Evolutionary conservation across 805 yeast genomes (phyloP).

Genomic region (Candida hungchunana): DNA sequence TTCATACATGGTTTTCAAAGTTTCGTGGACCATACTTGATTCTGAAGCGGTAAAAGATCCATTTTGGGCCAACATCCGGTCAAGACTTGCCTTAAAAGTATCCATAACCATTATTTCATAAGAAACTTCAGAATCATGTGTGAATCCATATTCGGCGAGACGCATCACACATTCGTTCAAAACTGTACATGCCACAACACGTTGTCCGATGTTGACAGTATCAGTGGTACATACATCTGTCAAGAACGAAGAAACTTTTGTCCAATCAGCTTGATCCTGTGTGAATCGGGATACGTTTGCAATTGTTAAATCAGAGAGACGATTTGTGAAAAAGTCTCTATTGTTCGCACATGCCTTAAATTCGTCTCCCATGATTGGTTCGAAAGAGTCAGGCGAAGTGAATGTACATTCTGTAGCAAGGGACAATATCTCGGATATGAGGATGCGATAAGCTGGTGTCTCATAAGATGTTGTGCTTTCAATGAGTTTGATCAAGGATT

Average conservation of each 20-base stretch:
- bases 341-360: conserved; percentile 46
- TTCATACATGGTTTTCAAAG: conserved; percentile 60
- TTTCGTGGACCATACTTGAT: conserved; percentile 59
- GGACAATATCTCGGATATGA: conserved; percentile 43
- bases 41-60: conserved; percentile 50
- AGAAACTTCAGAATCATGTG: background rate
- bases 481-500: conserved; percentile 53
- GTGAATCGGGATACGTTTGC: too few species aligned
- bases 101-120: too few species aligned
- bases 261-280: too few species aligned
- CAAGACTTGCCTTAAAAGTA: too few species aligned
- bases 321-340: conserved; percentile 47
- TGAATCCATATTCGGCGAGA: conserved; percentile 23
- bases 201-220: conserved; percentile 35
- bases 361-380: conserved; percentile 23
- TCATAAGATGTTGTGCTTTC: conserved; percentile 60
- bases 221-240: conserved; percentile 43
- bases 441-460: conserved; percentile 41
- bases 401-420: conserved; percentile 33
- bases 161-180: conserved; percentile 47
- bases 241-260: conserved; percentile 40
- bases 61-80: too few species aligned
- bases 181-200: conserved; percentile 46
- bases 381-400: conserved; percentile 13
- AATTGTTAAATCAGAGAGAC: too few species aligned